These are phyloP conservation scores for Incumbomyces delicatus DNA, from an alignment of 2,329 filamentous ascomycete genomes.

Conservation along the genomic window DNA sequence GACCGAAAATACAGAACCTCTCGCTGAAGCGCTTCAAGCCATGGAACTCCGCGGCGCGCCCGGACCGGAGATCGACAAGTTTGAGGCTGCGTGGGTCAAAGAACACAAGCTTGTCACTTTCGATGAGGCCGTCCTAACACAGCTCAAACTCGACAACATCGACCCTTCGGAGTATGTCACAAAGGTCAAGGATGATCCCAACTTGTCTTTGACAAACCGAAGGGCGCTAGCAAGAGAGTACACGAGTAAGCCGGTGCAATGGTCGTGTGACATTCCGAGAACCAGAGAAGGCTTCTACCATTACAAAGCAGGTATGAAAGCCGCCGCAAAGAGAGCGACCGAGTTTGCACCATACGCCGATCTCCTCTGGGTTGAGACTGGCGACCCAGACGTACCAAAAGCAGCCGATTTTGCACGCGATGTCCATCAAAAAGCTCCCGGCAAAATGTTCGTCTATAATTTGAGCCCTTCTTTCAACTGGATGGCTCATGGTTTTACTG, in stretches of 20 bases:
- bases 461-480: constrained; percentile 96
- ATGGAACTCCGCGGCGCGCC: constrained; percentile 77
- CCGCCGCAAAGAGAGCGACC: constrained; percentile 86
- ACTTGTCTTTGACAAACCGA: constrained; percentile 70
- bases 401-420: constrained; percentile 64
- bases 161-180: constrained; percentile 57
- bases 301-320: constrained; percentile 57
- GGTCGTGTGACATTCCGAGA: constrained; percentile 83
- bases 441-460: constrained; percentile 93
- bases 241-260: constrained; percentile 61
- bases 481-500: constrained; percentile 87
- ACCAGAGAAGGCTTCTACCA: constrained; percentile 93
- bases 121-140: constrained; percentile 75
- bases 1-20: constrained; percentile 63
- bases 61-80: constrained; percentile 72
- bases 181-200: constrained; percentile 52
- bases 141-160: constrained; percentile 59
- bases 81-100: constrained; percentile 82
- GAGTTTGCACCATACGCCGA: constrained; percentile 89
- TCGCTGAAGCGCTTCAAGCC: constrained; percentile 77
- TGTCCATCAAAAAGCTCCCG: constrained; percentile 59
- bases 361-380: constrained; percentile 94
- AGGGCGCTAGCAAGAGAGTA: constrained; percentile 60
- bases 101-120: constrained; percentile 76
- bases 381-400: constrained; percentile 71